Evolutionary conservation across 495 filamentous ascomycete species (phyloP).

Genomic region (Sordaria brevicollis): DNA sequence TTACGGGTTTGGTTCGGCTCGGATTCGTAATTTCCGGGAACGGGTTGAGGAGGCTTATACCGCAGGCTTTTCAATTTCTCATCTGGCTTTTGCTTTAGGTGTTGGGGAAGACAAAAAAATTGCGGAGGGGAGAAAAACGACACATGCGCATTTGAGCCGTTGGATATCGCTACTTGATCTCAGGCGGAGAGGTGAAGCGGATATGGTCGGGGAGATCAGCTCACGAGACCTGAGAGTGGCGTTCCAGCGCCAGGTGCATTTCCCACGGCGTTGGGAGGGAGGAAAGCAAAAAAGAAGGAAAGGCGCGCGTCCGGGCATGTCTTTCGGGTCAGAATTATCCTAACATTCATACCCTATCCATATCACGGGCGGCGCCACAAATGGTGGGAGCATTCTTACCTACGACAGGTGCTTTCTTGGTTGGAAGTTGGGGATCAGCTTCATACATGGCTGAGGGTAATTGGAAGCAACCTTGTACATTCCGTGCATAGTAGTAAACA

Average conservation of each 20-base stretch:
- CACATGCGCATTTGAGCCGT: constrained; percentile 1
- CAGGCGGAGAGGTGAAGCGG: background rate
- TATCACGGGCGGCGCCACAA: background rate
- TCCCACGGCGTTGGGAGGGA: background rate
- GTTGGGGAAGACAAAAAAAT: background rate
- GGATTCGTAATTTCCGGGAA: background rate
- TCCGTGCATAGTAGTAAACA: background rate
- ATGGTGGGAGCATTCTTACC: background rate
- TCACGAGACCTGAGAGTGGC: constrained; percentile 1
- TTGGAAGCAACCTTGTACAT: background rate
- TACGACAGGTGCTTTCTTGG: background rate
- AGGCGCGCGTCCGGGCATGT: background rate
- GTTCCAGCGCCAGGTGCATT: constrained; percentile 3
- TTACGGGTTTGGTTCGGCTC: background rate
- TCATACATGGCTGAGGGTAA: background rate
- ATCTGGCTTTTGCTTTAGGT: background rate
- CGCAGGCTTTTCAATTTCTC: background rate
- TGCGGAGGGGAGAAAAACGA: constrained; percentile 1
- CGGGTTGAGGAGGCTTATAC: background rate
- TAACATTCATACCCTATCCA: background rate
- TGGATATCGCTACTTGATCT: background rate
- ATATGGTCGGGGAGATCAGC: background rate
- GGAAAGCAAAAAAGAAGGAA: constrained; percentile 1
- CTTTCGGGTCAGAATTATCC: background rate
- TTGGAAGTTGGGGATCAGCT: background rate